phyloP scores from a whole-genome alignment of 257 asterid species.

The Capsicum baccatum region DNA sequence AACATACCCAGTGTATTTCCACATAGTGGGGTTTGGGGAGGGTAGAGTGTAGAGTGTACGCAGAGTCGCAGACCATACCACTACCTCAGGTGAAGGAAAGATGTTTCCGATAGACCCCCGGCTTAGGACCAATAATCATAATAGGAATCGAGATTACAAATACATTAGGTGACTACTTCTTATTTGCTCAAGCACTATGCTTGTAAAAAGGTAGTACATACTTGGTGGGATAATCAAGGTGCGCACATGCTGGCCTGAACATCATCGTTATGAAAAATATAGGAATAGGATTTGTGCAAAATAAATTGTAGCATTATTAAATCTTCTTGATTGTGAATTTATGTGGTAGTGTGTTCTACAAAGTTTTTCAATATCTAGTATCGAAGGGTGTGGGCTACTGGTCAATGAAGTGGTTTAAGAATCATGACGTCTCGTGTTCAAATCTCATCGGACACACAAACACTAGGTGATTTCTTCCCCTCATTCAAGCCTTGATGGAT shows the following conservation, averaged over 20 bases:
- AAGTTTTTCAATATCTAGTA: not conserved
- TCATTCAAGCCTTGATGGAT: not conserved
- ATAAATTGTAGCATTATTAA: not conserved
- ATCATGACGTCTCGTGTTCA: not conserved
- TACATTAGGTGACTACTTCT: not conserved
- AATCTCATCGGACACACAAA: not conserved
- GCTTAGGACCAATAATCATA: too few species aligned
- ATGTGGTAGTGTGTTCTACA: not conserved
- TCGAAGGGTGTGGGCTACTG: not conserved
- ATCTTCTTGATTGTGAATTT: not conserved
- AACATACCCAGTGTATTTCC: too few species aligned
- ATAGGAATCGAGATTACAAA: too few species aligned
- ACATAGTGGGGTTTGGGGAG: too few species aligned
- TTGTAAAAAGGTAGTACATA: not conserved
- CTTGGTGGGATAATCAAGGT: conserved; percentile 11
- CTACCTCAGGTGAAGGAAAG: too few species aligned
- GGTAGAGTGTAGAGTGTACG: too few species aligned
- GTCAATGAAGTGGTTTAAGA: not conserved
- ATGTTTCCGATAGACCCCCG: too few species aligned
- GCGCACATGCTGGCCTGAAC: not conserved
- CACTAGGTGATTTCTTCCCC: too few species aligned
- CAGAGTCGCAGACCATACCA: too few species aligned
- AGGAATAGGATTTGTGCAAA: not conserved
- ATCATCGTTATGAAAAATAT: not conserved
- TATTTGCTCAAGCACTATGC: not conserved